Base-by-base conservation (phyloP, 495 filamentous ascomycete genomes). In the Tuber umbilicatum region DNA sequence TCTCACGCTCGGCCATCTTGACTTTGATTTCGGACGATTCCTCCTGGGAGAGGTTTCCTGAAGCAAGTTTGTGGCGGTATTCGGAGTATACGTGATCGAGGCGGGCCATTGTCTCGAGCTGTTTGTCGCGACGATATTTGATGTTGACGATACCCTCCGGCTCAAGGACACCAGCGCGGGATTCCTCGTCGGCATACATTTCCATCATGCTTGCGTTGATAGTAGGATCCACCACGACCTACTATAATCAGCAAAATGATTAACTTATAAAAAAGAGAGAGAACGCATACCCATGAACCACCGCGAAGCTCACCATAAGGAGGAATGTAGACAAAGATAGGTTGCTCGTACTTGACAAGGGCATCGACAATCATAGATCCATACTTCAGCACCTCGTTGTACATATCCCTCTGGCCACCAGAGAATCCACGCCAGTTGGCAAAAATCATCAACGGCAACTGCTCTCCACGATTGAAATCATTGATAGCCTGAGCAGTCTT, bases 371-470 rank as follows among this genome's bases (percentile, higher is more conserved):
- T 99, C 88, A 94, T 97, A 21, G 93, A 97, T 79, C 95, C 95
- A 83, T 99, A 99, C 87, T 99, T 99, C 83, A 99, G 90, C 14
- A 99, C 96, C 85, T 99, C 95, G 85, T 97, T 97, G 89, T 97
- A 99, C 95, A 99, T 99, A 84, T 99, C 95, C 80, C 94, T 92
- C 85, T 99, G 95, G 71, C 95, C 95, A 86, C 95, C 95, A 73
- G 95, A 97, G 92, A 99, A 99, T 85, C 95, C 95, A 88, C 95
- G 89, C 95, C 95, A 99, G 88, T 99, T 99, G 84, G 95, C 95
- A 69, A 99, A 88, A 85, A 99, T 98, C 93, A 99, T 97, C 75
- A 99, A 87, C 68, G 95, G 95, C 76, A 99, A 89, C 87, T 98
- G 95, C 85, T 99, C 95, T 83, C 95, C 95, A 79, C 96, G 89